Conservation (phyloP, 495 filamentous ascomycete species). For the Penicillium arizonense region DNA sequence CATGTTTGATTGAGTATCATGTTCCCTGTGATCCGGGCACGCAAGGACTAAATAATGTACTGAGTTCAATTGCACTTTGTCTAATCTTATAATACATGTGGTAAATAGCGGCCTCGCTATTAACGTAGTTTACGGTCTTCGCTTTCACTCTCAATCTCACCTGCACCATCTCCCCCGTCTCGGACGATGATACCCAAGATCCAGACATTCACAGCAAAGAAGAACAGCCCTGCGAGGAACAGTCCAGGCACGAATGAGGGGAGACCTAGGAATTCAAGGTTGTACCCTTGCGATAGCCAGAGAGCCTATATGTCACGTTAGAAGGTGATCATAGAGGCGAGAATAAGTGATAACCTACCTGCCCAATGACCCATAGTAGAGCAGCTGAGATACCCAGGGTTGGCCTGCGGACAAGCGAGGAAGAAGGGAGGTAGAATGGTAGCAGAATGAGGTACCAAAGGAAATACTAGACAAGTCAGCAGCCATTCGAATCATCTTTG, state of each 20-base stretch:
- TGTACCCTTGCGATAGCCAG: slow-evolving; percentile 88
- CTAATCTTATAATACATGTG: background rate
- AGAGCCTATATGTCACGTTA: slow-evolving; percentile 46
- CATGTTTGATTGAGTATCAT: too few species aligned
- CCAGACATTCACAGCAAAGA: slow-evolving; percentile 86
- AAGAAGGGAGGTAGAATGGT: slow-evolving; percentile 83
- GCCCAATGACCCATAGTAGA: slow-evolving; percentile 67
- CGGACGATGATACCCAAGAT: slow-evolving; percentile 75
- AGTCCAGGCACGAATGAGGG: slow-evolving; percentile 84
- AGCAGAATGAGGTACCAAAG: slow-evolving; percentile 95
- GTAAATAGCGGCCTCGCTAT: background rate
- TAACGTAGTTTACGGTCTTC: background rate
- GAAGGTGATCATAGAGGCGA: background rate
- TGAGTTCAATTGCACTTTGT: background rate
- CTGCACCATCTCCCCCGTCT: slow-evolving; percentile 52
- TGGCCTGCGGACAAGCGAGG: slow-evolving; percentile 62
- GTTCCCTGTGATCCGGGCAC: too few species aligned
- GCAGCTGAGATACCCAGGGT: slow-evolving; percentile 61
- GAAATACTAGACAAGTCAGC: slow-evolving; percentile 68
- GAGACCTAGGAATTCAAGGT: slow-evolving; percentile 83
- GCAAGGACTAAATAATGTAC: background rate
- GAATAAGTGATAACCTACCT: slow-evolving; percentile 39
- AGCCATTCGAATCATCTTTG: background rate
- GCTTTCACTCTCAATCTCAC: background rate
- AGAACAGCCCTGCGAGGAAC: slow-evolving; percentile 69